Evolutionary conservation across 352 stramenopile species (phyloP).

Genomic region (Thraustochytrium sp.): DNA sequence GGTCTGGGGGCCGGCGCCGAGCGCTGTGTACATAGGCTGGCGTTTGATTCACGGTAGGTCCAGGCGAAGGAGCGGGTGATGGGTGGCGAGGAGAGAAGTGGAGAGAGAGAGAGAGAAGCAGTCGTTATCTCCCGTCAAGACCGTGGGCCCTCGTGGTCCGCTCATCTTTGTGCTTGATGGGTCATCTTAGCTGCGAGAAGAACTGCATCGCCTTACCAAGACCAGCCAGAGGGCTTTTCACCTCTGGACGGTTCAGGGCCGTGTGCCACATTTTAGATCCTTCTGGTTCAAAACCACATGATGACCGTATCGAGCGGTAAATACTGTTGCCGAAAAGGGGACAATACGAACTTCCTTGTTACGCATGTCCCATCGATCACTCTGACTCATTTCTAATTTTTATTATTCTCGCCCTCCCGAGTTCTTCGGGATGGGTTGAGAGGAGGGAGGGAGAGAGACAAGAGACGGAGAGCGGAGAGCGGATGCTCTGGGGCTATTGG

Average conservation of each 20-base stretch:
- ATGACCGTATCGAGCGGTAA: conserved; percentile 20
- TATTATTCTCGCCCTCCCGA: background rate
- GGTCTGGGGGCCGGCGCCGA: too few species aligned
- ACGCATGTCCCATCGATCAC: conserved; percentile 26
- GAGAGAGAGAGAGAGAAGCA: background rate
- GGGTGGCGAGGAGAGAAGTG: background rate
- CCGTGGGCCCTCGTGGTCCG: too few species aligned
- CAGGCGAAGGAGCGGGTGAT: background rate
- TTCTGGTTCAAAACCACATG: conserved; percentile 34
- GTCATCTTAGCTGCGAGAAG: conserved; percentile 15
- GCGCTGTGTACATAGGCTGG: too few species aligned
- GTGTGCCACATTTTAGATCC: conserved; percentile 11
- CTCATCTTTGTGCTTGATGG: too few species aligned
- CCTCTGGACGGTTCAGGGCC: background rate
- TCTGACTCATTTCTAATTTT: background rate
- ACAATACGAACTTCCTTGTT: conserved; percentile 33
- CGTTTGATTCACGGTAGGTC: too few species aligned
- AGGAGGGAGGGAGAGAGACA: too few species aligned
- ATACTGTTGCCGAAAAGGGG: conserved; percentile 24
- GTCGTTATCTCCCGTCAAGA: background rate
- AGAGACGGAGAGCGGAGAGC: too few species aligned
- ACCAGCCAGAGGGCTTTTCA: background rate
- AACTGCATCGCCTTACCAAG: background rate
- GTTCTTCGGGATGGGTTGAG: too few species aligned
- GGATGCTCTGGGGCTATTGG: too few species aligned